Conservation (phyloP, 345 rosid genomes). For the Angophora floribunda region DNA sequence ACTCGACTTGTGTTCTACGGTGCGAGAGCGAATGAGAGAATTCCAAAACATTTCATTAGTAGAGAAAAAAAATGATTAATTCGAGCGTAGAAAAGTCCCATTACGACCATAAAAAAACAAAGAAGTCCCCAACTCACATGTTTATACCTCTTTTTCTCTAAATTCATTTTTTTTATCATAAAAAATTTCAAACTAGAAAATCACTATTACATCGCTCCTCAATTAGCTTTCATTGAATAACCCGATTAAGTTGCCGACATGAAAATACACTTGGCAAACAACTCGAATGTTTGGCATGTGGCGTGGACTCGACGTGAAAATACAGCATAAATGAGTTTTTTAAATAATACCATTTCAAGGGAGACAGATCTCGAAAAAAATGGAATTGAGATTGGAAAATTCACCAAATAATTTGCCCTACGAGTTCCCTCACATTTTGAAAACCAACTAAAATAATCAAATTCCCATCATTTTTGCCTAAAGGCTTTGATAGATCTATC, state of each 20-base stretch:
- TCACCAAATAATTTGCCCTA: background rate
- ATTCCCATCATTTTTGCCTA: fast-evolving
- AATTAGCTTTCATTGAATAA: background rate
- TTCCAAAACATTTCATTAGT: background rate
- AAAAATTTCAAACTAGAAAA: background rate
- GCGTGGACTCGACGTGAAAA: background rate
- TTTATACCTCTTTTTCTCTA: background rate
- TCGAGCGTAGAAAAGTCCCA: background rate
- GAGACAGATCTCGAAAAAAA: background rate
- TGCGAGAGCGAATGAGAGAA: too few relatives aligned
- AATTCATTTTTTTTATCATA: background rate
- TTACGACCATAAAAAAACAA: too few relatives aligned
- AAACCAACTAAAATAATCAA: background rate
- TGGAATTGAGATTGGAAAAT: background rate
- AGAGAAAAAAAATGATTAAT: background rate
- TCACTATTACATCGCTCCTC: background rate
- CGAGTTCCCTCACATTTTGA: background rate
- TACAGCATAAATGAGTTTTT: background rate
- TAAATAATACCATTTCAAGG: fast-evolving
- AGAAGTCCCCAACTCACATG: background rate
- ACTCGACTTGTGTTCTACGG: background rate
- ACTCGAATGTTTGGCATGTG: background rate
- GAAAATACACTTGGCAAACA: background rate
- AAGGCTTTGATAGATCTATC: fast-evolving
- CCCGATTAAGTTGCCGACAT: background rate